Evolutionary conservation across 2,329 filamentous ascomycete genomes (phyloP).

Genomic region (Beauveria brongniartii): DNA sequence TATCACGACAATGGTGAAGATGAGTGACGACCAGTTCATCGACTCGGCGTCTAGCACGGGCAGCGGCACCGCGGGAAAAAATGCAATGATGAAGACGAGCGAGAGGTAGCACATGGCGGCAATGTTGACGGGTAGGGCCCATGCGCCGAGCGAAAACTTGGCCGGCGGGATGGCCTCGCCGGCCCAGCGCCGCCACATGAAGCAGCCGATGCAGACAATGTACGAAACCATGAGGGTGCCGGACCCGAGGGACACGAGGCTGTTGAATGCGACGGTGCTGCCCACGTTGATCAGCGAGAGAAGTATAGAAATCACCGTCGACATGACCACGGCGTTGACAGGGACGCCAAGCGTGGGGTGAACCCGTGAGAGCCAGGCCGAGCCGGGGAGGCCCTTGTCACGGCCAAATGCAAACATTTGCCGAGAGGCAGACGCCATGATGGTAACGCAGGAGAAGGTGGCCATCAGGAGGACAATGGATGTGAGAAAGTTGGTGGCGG

Average conservation of each 20-base stretch:
- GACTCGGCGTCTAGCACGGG: slow-evolving; percentile 25
- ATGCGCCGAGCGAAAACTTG: slow-evolving; percentile 29
- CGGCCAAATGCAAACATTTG: slow-evolving; percentile 22
- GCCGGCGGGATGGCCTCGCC: slow-evolving; percentile 14
- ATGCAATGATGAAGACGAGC: slow-evolving; percentile 38
- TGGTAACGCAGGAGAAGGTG: slow-evolving; percentile 16
- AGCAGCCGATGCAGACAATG: slow-evolving; percentile 37
- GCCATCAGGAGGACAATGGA: slow-evolving; percentile 18
- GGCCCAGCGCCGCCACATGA: slow-evolving; percentile 30
- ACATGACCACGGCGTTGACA: slow-evolving; percentile 46
- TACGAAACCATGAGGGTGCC: slow-evolving; percentile 43
- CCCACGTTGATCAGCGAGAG: slow-evolving; percentile 43
- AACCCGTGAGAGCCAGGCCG: slow-evolving; percentile 47
- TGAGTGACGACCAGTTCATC: slow-evolving; percentile 43
- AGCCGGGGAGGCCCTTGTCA: slow-evolving; percentile 43
- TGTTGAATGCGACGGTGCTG: slow-evolving; percentile 42
- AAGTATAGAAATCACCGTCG: slow-evolving; percentile 35
- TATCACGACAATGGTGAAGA: slow-evolving; percentile 31
- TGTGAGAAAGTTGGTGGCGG: slow-evolving; percentile 13
- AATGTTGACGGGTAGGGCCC: slow-evolving; percentile 32
- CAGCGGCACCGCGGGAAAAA: slow-evolving; percentile 33
- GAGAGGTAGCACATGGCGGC: slow-evolving; percentile 35
- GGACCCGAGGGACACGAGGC: slow-evolving; percentile 42
- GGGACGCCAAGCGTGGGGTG: slow-evolving; percentile 51
- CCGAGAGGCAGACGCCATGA: slow-evolving; percentile 18